Base-by-base conservation (phyloP, 805 yeast species). In the Kluyveromyces starmeri region DNA sequence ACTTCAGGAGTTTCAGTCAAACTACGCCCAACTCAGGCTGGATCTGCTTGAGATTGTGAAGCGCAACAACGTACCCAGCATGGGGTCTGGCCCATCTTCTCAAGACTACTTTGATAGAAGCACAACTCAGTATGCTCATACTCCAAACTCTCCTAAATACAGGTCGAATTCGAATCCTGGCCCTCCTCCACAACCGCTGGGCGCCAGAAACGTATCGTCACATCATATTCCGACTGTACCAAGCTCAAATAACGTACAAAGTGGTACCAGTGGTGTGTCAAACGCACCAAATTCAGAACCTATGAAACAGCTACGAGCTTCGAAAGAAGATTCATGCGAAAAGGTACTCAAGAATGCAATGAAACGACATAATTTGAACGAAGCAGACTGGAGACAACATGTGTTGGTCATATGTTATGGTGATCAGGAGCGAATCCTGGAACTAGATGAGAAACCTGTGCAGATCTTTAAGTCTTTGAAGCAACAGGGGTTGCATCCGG, bases 331-430 rank as follows among this genome's bases (percentile, higher is more conserved):
- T 48, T 86, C 96, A 2, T 86, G 96, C 54, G 77, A 81, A 47
- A 83, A 83, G 54, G 80, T 89, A 15, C 62, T 92, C 30, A 94
- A 83, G 49, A 84, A 81, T 22, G 96, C 95, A 4, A 78, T 85
- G 82, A 75, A 78, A 45, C 70, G 94, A 41, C 94, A 88, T 59
- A 78, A 77, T 39, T 68, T 89, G 32, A 76, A 75, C 29, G 72
- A 75, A 20, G 78, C 74, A 34, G 95, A 85, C 51, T 83, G 95
- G 88, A 70, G 82, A 34, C 81, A 84, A 48, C 89, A 86, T 53
- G 95, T 88, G 2, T 62, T 89, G 34, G 86, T 88, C 12, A 82
- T 89, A 11, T 82, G 94, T 51, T 86, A 84, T 52, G 95, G 92
- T 16, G 95, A 86, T 53, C 81, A 81, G 49, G 96, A 89, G 51